Evolutionary conservation across 2,329 filamentous ascomycete species (phyloP).

Genomic region (Colletotrichum sp.): DNA sequence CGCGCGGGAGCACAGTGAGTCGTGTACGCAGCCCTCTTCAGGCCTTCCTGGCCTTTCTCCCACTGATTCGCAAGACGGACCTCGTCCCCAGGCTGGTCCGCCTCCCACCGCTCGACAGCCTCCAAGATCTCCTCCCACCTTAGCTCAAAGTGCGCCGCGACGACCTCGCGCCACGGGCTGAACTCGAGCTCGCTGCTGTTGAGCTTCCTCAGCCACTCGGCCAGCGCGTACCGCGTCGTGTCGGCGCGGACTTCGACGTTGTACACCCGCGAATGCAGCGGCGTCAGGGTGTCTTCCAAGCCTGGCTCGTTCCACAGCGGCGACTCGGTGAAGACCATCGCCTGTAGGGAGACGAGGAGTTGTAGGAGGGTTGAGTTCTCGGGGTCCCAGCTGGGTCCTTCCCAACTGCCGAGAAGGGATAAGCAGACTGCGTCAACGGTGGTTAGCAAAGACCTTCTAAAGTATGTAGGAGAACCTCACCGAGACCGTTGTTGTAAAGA

Average conservation of each 20-base stretch:
- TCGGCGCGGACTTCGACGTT: conserved; percentile 29
- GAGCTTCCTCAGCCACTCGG: conserved; percentile 28
- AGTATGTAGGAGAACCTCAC: conserved; percentile 30
- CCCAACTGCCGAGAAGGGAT: conserved; percentile 55
- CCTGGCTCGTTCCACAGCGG: conserved; percentile 62
- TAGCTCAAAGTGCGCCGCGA: neutral
- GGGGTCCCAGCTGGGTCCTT: conserved; percentile 50
- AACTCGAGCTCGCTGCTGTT: neutral
- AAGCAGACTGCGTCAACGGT: conserved; percentile 45
- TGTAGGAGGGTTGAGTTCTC: conserved; percentile 54
- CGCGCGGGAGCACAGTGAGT: neutral
- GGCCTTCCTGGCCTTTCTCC: neutral
- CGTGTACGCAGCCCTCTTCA: neutral
- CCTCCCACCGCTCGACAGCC: neutral
- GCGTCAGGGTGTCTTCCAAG: conserved; percentile 1
- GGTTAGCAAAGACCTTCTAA: neutral
- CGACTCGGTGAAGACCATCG: conserved; percentile 60
- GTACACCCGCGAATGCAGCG: conserved; percentile 25
- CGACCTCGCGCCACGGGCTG: neutral
- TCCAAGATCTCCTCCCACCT: neutral
- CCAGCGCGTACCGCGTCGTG: conserved; percentile 34
- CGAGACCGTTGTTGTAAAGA: conserved; percentile 52
- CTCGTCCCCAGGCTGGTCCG: neutral
- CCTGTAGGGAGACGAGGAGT: conserved; percentile 60
- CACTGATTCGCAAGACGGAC: neutral